Base-by-base conservation (phyloP, 768 basidiomycete species). In the Calvatia gigantea region DNA sequence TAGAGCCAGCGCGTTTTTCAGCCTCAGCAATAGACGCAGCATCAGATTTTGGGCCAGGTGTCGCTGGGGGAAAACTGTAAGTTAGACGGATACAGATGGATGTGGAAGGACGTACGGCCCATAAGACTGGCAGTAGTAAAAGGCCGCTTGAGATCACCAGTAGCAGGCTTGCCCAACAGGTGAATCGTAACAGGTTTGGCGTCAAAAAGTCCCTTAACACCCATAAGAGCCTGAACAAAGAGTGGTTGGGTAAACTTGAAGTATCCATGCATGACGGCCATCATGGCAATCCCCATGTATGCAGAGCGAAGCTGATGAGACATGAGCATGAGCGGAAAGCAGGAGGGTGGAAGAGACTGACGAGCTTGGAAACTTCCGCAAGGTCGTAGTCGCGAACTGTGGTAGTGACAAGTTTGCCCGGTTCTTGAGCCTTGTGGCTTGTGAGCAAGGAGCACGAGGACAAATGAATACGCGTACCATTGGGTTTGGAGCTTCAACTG, bases 371-470 rank as follows among this genome's bases (percentile, higher is more conserved):
- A 0, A 83, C 85, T 71, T 99, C 91, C 0, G 80, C 73, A 21
- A 98, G 84, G 73, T 99, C 96, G 59, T 99, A 99, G 67, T 99
- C 96, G 45, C 85, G 81, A 42, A 91, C 83, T 4, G 96, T 99
- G 6, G 93, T 97, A n/a, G 89, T 91, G 27, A 94, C 81, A 14
- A 94, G 81, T 68, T 85, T 75, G 52, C 85, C 86, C 25, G 84
- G 79, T 61, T 86, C 85, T 56, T 81, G 69, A n/a, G 82, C 76
- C 84, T 51, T 85, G 57, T 11, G 31, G 44, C 28, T 7, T n/a
- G 33, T 52, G 35, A 54, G 48, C 28, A 35, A 31, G 42, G 12
- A 27, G 9, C 21, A 28, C 21, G 14, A 42, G 45, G 17, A 12
- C 12, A 15, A 1, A 25, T 19, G 0, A 17, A 17, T 37, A 29